Evolutionary conservation across 306 rosid species (phyloP).

Genomic region (Crataegus laevigata): DNA sequence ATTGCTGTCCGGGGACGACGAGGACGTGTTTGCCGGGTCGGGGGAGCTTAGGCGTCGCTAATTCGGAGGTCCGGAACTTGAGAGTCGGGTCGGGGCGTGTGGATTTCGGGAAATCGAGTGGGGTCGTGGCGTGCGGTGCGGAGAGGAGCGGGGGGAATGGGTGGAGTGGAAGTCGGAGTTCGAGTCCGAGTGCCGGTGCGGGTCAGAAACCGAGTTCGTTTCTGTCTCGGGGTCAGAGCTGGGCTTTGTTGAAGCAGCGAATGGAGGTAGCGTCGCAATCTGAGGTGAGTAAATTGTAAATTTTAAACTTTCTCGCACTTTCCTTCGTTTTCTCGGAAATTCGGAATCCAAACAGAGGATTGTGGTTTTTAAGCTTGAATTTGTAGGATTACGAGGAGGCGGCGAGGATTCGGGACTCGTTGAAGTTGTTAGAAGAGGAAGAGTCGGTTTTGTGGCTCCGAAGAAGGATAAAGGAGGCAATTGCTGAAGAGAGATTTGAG

Average conservation of each 20-base stretch:
- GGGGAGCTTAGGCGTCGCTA: slow-evolving; percentile 16
- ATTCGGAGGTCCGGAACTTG: slow-evolving; percentile 13
- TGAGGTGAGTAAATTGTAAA: slow-evolving; percentile 42
- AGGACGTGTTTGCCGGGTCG: slow-evolving; percentile 19
- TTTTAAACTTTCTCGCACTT: neutral
- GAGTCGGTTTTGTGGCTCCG: slow-evolving; percentile 78
- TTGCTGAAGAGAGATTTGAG: slow-evolving; percentile 72
- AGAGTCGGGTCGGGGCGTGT: slow-evolving; percentile 8
- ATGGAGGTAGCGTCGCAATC: slow-evolving; percentile 89
- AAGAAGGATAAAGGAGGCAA: slow-evolving; percentile 60
- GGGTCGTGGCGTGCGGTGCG: slow-evolving; percentile 39
- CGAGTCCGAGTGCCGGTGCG: slow-evolving; percentile 28
- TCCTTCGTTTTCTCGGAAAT: neutral
- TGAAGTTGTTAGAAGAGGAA: slow-evolving; percentile 69
- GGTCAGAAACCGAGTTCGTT: slow-evolving; percentile 40
- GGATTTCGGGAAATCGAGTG: slow-evolving; percentile 18
- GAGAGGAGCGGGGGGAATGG: slow-evolving; percentile 33
- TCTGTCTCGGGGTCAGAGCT: slow-evolving; percentile 64
- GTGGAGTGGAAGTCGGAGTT: slow-evolving; percentile 31
- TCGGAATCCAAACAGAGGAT: neutral
- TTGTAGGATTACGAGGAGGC: slow-evolving; percentile 89
- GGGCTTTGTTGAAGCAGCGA: slow-evolving; percentile 75
- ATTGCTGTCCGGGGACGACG: slow-evolving; percentile 28
- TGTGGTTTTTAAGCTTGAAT: neutral
- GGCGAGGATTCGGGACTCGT: slow-evolving; percentile 80